Percentiles rank a stretch among this genome's conserved stretches.
Evolutionary conservation across 164 flowering plant species (phyloP).

Genomic region (Piper longum): DNA sequence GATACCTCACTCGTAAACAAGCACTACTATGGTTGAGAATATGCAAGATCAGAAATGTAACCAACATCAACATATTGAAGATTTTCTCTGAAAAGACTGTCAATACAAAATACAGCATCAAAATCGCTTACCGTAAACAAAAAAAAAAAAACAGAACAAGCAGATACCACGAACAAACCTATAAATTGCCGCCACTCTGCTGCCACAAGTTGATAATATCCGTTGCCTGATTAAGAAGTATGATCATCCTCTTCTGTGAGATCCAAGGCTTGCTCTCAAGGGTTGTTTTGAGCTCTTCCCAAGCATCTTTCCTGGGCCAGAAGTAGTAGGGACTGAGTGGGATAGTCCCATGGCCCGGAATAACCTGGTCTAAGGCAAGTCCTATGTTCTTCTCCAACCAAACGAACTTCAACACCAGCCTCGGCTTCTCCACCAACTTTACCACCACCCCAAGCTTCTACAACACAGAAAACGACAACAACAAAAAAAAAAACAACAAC

Average conservation of each 20-base stretch:
- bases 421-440: constrained; percentile 56
- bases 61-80: too few species aligned
- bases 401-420: constrained; percentile 81
- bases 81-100: not conserved
- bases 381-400: constrained; percentile 98
- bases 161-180: constrained; percentile 4
- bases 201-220: too few species aligned
- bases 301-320: constrained; percentile 97
- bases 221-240: too few species aligned
- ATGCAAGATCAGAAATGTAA: not conserved
- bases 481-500: too few species aligned
- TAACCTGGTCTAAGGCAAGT: constrained; percentile 55
- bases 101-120: not conserved
- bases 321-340: constrained; percentile 93
- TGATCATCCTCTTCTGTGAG: too few species aligned
- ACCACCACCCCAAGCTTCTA: constrained; percentile 48
- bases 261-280: constrained; percentile 33
- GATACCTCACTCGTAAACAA: too few species aligned
- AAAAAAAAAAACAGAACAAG: not conserved
- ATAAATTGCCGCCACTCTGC: constrained; percentile 44
- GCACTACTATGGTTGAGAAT: too few species aligned
- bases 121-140: not conserved
- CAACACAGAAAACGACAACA: constrained; percentile 1
- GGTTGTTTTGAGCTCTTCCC: constrained; percentile 76
- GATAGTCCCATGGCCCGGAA: constrained; percentile 80